phyloP scores from a whole-genome alignment of 2,329 filamentous ascomycete genomes.

The Cytospora piceicola region DNA sequence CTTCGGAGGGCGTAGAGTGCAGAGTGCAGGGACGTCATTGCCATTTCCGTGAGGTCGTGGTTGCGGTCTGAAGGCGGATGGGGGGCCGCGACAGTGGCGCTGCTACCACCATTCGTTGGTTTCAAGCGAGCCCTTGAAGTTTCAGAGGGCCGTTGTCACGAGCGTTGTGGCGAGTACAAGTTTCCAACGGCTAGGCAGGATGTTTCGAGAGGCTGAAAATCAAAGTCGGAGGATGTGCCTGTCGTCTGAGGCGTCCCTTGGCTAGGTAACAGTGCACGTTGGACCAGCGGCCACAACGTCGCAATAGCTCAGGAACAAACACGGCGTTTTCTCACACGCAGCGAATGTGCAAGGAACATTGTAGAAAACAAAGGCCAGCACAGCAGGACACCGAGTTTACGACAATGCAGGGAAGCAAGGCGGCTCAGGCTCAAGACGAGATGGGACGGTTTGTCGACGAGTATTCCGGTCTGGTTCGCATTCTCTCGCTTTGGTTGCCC shows the following conservation, averaged over 20 bases:
- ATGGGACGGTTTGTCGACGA: conserved; percentile 19
- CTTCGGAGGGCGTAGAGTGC: conserved; percentile 15
- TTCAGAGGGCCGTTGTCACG: conserved; percentile 25
- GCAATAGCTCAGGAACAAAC: conserved; percentile 22
- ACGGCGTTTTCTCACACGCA: conserved; percentile 14
- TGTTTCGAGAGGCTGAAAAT: conserved; percentile 24
- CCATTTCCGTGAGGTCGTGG: conserved; percentile 15
- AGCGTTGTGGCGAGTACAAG: conserved; percentile 20
- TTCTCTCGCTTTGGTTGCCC: not conserved
- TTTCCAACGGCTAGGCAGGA: conserved; percentile 22
- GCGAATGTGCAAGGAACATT: conserved; percentile 4
- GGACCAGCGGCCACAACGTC: conserved; percentile 22
- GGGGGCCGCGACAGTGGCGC: conserved; percentile 24
- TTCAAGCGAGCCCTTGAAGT: conserved; percentile 25
- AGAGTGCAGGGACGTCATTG: conserved; percentile 15
- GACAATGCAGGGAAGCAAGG: conserved; percentile 22
- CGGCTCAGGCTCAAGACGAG: conserved; percentile 6
- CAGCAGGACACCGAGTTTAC: conserved; percentile 15
- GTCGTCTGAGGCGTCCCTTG: conserved; percentile 20
- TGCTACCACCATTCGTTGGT: conserved; percentile 17
- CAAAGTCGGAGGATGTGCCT: conserved; percentile 19
- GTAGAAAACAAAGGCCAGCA: conserved; percentile 16
- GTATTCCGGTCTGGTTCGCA: conserved; percentile 10
- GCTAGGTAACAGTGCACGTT: conserved; percentile 14
- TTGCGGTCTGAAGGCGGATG: conserved; percentile 16